Conservation (phyloP, 306 rosid genomes). For the Lathyrus sativus region DNA sequence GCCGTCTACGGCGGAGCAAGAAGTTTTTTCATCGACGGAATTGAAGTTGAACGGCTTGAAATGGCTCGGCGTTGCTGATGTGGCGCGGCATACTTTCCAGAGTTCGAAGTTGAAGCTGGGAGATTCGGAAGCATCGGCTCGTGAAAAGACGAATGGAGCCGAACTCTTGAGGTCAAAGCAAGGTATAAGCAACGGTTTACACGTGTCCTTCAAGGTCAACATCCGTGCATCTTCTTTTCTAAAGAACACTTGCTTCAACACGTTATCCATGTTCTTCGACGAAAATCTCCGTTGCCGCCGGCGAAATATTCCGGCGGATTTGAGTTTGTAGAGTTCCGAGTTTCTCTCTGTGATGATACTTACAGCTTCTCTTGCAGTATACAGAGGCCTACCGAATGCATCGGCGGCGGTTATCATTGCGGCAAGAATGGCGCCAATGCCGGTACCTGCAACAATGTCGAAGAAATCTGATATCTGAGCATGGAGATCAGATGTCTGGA, state of each 20-base stretch:
- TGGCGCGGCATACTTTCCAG: conserved; percentile 94
- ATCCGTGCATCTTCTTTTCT: conserved; percentile 54
- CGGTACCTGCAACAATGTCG: conserved; percentile 85
- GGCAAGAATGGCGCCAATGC: conserved; percentile 82
- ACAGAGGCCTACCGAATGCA: conserved; percentile 74
- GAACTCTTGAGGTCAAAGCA: conserved; percentile 94
- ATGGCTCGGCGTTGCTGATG: conserved; percentile 76
- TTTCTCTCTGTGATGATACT: conserved; percentile 40
- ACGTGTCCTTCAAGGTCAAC: conserved; percentile 82
- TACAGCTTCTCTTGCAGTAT: conserved; percentile 72
- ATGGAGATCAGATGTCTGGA: conserved; percentile 66
- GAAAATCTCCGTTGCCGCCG: conserved; percentile 61
- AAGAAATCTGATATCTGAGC: conserved; percentile 83
- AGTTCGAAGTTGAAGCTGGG: conserved; percentile 89
- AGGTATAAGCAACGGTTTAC: conserved; percentile 82
- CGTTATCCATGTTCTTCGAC: conserved; percentile 66
- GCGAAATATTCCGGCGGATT: conserved; percentile 45
- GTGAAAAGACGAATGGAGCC: conserved; percentile 93
- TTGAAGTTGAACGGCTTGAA: conserved; percentile 76
- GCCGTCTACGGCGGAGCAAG: conserved; percentile 87
- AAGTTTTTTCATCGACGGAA: conserved; percentile 80
- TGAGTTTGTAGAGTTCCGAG: conserved; percentile 54
- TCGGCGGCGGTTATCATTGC: conserved; percentile 72
- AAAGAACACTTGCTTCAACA: conserved; percentile 57
- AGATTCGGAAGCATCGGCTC: conserved; percentile 92